phyloP scores from a whole-genome alignment of 306 rosid species.

The Hippophae tibetana region DNA sequence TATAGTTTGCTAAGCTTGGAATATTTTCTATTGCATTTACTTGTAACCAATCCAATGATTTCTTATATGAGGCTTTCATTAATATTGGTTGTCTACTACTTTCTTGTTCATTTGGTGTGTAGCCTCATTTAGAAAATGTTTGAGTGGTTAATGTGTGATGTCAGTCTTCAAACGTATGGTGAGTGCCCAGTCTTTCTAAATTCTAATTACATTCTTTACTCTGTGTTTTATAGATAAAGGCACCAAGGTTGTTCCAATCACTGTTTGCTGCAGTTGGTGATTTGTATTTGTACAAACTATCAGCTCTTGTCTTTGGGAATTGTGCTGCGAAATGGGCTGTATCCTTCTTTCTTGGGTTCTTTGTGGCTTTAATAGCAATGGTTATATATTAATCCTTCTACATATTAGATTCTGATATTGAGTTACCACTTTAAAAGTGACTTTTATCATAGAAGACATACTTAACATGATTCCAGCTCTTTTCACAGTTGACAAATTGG shows the following conservation, averaged over 20 bases:
- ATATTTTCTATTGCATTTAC: not conserved
- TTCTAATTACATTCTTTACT: slow-evolving; percentile 5
- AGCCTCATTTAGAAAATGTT: too few species aligned
- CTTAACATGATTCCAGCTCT: slow-evolving; percentile 68
- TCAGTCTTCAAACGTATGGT: not conserved
- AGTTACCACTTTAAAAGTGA: slow-evolving; percentile 9
- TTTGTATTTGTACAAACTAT: slow-evolving; percentile 66
- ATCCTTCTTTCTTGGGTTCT: slow-evolving; percentile 39
- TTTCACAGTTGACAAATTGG: slow-evolving; percentile 81
- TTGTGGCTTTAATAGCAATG: not conserved
- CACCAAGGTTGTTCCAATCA: slow-evolving; percentile 78
- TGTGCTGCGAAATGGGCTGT: slow-evolving; percentile 75
- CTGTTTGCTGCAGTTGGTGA: slow-evolving; percentile 71
- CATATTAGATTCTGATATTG: slow-evolving; percentile 12
- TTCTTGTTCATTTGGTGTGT: too few species aligned
- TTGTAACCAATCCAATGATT: too few species aligned
- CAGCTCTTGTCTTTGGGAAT: slow-evolving; percentile 47
- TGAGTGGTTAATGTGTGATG: too few species aligned
- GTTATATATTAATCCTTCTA: slow-evolving; percentile 7
- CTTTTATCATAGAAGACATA: slow-evolving; percentile 3
- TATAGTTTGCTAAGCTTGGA: not conserved
- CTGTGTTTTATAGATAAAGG: slow-evolving; percentile 46
- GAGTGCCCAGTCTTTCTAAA: not conserved
- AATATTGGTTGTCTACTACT: too few species aligned
- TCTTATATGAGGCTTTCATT: too few species aligned